Base-by-base conservation (phyloP, 345 rosid genomes). In the Rhizophora apiculata region DNA sequence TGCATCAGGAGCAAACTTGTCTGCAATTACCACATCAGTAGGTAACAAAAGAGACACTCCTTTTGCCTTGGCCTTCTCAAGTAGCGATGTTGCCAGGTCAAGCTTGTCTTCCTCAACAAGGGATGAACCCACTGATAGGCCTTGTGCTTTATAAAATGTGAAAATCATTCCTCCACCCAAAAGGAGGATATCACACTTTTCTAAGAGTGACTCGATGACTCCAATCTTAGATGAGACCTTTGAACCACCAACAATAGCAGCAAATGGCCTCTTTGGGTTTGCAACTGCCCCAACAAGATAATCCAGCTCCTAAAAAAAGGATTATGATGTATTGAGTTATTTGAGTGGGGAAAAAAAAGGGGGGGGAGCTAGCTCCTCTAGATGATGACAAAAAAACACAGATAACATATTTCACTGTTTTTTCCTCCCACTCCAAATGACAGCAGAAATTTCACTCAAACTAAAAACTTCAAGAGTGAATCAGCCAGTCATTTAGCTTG, bases 101-200 rank as follows among this genome's bases (percentile, higher is more conserved):
- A 94, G 96, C 74, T 91, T 94, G 80, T 94, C 98, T 80, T 88
- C 97, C 78, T 91, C 98, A 37, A 94, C 97, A 36, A 94, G 89
- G 60, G 98, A 94, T 31, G 97, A 83, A 22, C 98, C 98, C 43
- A 94, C 95, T 5, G 82, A 49, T 22, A 75, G 71, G 39, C 97
- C 96, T 76, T 94, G 98, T 20, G 98, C 98, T 79, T 94, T 94
- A 95, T 91, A 94, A 86, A 94, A 94, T 29, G 98, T 94, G 72
- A 81, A 94, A 68, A 91, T 94, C 98, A 94, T 94, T 64, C 98
- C 98, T 82, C 98, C 98, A 64, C 98, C 98, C 31, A 94, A 89
- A 49, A 94, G 72, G 53, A 94, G 95, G 51, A 89, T 69, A 65
- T 94, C 96, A 76, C 85, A 86, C 80, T 85, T 94, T 74, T 72